A percentile compares a stretch with the other conserved stretches of the same genome.
These are phyloP conservation scores for Apiotrichum veenhuisii DNA, from an alignment of 1,284 basidiomycete genomes.

Conservation along the genomic window DNA sequence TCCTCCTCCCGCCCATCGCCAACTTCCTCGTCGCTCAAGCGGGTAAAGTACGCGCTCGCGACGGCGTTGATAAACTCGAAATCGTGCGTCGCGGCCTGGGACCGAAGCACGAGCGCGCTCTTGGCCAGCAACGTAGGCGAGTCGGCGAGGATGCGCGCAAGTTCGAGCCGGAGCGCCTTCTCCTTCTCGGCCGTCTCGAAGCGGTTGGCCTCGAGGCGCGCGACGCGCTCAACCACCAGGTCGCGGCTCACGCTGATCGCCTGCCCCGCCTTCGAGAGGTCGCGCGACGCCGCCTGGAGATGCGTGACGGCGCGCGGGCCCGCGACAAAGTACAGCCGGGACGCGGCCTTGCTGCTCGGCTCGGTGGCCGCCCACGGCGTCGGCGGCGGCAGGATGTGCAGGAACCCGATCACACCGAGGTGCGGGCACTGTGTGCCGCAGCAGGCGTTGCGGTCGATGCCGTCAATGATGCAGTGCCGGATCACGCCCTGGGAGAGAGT, in stretches of 20 bases:
- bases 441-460: conserved; percentile 73
- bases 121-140: background rate
- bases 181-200: conserved; percentile 61
- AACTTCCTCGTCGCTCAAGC: background rate
- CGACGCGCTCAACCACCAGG: conserved; percentile 61
- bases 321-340: conserved; percentile 72
- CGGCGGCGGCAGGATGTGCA: conserved; percentile 48
- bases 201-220: conserved; percentile 56
- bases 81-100: conserved; percentile 37
- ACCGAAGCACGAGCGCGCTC: conserved; percentile 9
- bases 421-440: conserved; percentile 69
- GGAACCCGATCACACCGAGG: conserved; percentile 36
- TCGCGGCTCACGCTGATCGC: conserved; percentile 55
- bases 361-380: conserved; percentile 51
- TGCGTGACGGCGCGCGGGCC: conserved; percentile 68
- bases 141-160: conserved; percentile 58
- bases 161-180: conserved; percentile 63
- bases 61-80: conserved; percentile 35
- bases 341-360: conserved; percentile 55
- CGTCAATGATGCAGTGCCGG: conserved; percentile 73
- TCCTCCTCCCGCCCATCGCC: background rate
- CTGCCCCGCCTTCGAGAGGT: conserved; percentile 58
- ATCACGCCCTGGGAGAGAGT: conserved; percentile 59
- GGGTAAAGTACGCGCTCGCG: conserved; percentile 4
- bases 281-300: conserved; percentile 57